A percentile compares a stretch with the other conserved stretches of the same genome.
These are phyloP conservation scores for Saccharomyces hybrid DNA, from an alignment of 1,139 yeast species.

Conservation along the genomic window DNA sequence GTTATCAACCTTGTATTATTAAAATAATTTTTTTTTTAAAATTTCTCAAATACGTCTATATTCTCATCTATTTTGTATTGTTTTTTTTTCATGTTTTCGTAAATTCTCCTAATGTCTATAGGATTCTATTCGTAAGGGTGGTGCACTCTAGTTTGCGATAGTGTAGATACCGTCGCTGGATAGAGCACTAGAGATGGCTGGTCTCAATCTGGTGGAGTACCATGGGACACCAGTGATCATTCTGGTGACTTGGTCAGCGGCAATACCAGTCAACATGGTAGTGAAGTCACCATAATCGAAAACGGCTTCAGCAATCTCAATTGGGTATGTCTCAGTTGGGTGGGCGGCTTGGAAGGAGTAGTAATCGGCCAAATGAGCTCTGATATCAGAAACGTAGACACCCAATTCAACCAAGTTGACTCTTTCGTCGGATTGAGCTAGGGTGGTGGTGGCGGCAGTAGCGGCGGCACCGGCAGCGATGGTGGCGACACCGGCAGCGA, in stretches of 20 bases:
- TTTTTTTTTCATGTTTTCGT: not conserved
- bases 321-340: slow-evolving; percentile 8
- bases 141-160: not conserved
- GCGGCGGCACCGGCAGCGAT: slow-evolving; percentile 3
- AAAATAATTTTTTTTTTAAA: not conserved
- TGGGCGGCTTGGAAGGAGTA: slow-evolving; percentile 1
- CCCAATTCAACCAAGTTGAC: slow-evolving; percentile 7
- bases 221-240: slow-evolving; percentile 13
- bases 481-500: not conserved
- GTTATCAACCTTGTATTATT: not conserved
- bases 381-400: slow-evolving; percentile 8
- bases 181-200: slow-evolving; percentile 4
- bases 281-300: slow-evolving; percentile 1
- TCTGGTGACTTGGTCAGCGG: slow-evolving; percentile 4
- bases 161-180: slow-evolving; percentile 6
- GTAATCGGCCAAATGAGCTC: slow-evolving; percentile 4
- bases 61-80: not conserved
- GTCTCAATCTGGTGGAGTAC: slow-evolving; percentile 9
- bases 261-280: not conserved
- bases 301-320: slow-evolving; percentile 4
- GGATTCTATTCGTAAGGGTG: not conserved
- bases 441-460: slow-evolving; percentile 5
- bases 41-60: too few relatives aligned
- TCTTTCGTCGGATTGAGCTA: slow-evolving; percentile 5
- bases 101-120: not conserved